Percentiles rank a stretch among this genome's conserved stretches.
phyloP scores from a whole-genome alignment of 1,284 basidiomycete species.

The Fomes fomentarius region DNA sequence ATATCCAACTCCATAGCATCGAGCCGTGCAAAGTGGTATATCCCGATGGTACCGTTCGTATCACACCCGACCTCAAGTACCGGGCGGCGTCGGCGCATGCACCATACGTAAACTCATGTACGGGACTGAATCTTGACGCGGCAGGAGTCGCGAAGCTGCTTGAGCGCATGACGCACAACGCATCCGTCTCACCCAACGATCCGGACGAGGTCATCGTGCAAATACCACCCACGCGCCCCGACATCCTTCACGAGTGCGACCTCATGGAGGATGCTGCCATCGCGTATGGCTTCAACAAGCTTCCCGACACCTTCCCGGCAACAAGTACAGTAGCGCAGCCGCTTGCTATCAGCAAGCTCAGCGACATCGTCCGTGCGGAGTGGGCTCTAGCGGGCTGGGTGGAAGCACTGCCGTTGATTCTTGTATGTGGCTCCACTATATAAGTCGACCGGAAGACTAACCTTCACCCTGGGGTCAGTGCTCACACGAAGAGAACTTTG shows the following conservation, averaged over 20 bases:
- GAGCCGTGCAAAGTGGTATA: conserved; percentile 88
- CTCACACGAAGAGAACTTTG: conserved; percentile 98
- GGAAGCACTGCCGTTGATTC: conserved; percentile 92
- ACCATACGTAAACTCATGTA: conserved; percentile 95
- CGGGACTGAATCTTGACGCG: conserved; percentile 76
- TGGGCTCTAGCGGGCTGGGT: conserved; percentile 97
- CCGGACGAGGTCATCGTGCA: conserved; percentile 74
- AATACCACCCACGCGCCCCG: conserved; percentile 91
- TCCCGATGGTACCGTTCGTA: conserved; percentile 74
- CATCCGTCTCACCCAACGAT: conserved; percentile 51
- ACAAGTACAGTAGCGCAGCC: conserved; percentile 98
- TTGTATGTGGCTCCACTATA: conserved; percentile 59
- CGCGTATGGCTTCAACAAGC: conserved; percentile 97
- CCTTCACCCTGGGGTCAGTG: conserved; percentile 58
- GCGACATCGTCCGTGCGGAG: conserved; percentile 87
- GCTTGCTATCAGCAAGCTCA: conserved; percentile 87
- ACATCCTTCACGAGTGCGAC: conserved; percentile 98
- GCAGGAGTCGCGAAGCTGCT: conserved; percentile 69
- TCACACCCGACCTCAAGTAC: conserved; percentile 84
- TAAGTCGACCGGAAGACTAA: neutral
- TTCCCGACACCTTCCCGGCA: conserved; percentile 88
- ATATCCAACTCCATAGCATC: conserved; percentile 54
- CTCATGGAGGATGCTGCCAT: conserved; percentile 99
- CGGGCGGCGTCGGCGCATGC: conserved; percentile 77
- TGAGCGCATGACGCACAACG: conserved; percentile 73